Percentiles rank a stretch among this genome's conserved stretches.
phyloP scores from a whole-genome alignment of 805 yeast species.

The Hanseniaspora pseudoguilliermondii region DNA sequence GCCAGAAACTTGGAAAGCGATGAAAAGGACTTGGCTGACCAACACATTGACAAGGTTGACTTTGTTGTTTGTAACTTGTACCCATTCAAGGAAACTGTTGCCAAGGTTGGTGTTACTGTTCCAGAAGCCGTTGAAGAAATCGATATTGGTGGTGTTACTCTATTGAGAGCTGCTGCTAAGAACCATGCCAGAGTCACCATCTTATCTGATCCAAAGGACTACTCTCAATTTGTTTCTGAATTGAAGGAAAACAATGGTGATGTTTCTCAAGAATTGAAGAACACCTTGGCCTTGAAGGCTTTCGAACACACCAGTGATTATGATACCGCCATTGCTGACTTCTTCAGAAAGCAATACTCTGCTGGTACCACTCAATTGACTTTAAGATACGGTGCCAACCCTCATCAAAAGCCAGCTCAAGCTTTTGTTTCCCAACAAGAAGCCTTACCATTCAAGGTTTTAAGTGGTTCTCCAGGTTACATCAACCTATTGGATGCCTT shows the following conservation, averaged over 20 bases:
- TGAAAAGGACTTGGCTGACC: slow-evolving; percentile 74
- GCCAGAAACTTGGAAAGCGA: slow-evolving; percentile 89
- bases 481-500: slow-evolving; percentile 92
- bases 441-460: slow-evolving; percentile 82
- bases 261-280: slow-evolving; percentile 59
- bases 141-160: slow-evolving; percentile 96
- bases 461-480: slow-evolving; percentile 94
- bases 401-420: slow-evolving; percentile 98
- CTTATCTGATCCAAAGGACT: slow-evolving; percentile 87
- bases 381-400: slow-evolving; percentile 95
- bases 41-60: slow-evolving; percentile 91
- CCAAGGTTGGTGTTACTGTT: slow-evolving; percentile 88
- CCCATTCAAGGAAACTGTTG: slow-evolving; percentile 95
- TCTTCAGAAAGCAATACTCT: slow-evolving; percentile 92
- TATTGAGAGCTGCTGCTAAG: slow-evolving; percentile 96
- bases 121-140: slow-evolving; percentile 97
- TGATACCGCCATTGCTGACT: slow-evolving; percentile 90
- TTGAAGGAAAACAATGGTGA: slow-evolving; percentile 42
- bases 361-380: slow-evolving; percentile 84
- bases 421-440: slow-evolving; percentile 79
- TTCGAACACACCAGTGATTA: slow-evolving; percentile 98
- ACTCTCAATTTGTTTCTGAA: slow-evolving; percentile 75
- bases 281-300: slow-evolving; percentile 84
- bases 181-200: slow-evolving; percentile 94
- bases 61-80: slow-evolving; percentile 94